These are phyloP conservation scores for Mycena maculata DNA, from an alignment of 768 basidiomycete species.

Conservation along the genomic window DNA sequence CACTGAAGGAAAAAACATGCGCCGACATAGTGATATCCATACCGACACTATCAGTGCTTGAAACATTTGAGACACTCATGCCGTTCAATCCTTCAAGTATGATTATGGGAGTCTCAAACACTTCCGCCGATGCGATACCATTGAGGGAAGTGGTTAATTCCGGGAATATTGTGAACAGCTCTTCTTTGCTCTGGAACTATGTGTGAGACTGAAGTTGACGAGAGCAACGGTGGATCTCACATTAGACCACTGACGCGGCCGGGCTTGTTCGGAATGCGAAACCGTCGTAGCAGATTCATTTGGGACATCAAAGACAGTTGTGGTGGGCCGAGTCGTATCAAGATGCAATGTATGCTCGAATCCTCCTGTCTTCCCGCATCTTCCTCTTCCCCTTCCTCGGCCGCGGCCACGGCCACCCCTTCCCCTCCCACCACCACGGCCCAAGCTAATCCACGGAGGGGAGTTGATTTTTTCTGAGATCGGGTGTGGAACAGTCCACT, in stretches of 20 bases:
- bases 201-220: not conserved
- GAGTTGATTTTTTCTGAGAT: not conserved
- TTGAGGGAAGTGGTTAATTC: slow-evolving; percentile 43
- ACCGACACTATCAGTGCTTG: not conserved
- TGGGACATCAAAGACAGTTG: not conserved
- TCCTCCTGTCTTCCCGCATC: not conserved
- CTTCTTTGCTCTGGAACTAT: slow-evolving; percentile 41
- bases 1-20: not conserved
- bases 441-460: not conserved
- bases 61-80: slow-evolving; percentile 34
- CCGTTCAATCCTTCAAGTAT: slow-evolving; percentile 40
- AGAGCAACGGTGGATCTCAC: slow-evolving; percentile 30
- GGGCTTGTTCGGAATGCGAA: not conserved
- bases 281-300: not conserved
- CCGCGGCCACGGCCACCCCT: slow-evolving; percentile 12
- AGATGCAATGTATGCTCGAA: not conserved
- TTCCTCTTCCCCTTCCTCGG: slow-evolving; percentile 12
- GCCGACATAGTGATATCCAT: slow-evolving; percentile 32
- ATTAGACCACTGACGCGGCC: slow-evolving; percentile 45
- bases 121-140: slow-evolving; percentile 42
- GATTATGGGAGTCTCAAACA: slow-evolving; percentile 44
- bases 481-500: slow-evolving; percentile 9
- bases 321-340: not conserved
- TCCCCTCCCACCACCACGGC: slow-evolving; percentile 17
- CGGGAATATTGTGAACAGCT: slow-evolving; percentile 45